phyloP scores from a whole-genome alignment of 257 asterid genomes.

The Solanum arcanum region DNA sequence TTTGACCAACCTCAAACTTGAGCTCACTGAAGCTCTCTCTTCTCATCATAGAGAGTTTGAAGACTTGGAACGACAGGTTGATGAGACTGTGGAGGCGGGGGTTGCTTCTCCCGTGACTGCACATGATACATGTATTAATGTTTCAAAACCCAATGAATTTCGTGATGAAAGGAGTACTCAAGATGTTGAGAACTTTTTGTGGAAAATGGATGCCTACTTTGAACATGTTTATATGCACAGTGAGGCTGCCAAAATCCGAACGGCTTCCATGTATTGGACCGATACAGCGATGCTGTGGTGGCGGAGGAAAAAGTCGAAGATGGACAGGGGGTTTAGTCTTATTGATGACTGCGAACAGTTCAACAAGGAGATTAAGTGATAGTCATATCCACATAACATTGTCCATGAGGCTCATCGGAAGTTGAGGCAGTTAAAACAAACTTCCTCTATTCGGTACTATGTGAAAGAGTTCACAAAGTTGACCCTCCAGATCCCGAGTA shows the following conservation, averaged over 20 bases:
- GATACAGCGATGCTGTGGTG: no score
- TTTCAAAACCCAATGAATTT: neutral
- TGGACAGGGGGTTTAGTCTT: neutral
- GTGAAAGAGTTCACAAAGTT: no score
- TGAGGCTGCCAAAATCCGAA: neutral
- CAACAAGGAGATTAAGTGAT: neutral
- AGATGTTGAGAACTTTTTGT: neutral
- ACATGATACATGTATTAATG: neutral
- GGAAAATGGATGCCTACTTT: no score
- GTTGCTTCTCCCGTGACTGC: neutral
- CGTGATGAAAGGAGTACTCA: neutral
- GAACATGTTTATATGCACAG: neutral
- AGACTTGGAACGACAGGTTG: no score
- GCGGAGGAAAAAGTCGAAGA: neutral
- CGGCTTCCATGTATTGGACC: neutral
- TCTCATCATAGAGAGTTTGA: no score
- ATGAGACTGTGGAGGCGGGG: no score
- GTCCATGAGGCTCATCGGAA: neutral
- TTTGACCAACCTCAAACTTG: no score
- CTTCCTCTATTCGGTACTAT: no score
- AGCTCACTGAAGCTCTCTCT: no score
- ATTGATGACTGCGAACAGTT: no score
- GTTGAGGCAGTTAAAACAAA: no score
- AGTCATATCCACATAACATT: neutral
- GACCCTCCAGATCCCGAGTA: fast-evolving